Evolutionary conservation across 805 yeast species (phyloP), one percentile per base, ranked within the genome.

Genomic region (Tetrapisispora taiwanensis): DNA sequence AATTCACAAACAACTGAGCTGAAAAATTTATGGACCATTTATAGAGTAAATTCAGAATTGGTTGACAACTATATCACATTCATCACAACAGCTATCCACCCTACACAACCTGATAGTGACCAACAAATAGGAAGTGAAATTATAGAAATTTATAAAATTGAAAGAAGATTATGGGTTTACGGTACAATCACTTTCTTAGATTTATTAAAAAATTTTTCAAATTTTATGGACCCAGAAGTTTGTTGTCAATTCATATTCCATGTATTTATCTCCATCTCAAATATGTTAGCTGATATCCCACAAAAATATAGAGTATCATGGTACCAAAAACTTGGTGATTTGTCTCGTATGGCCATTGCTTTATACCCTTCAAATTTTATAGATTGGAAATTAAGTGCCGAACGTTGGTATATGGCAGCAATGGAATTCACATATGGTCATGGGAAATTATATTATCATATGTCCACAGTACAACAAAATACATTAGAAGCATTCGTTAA

Each of bases 331-430:
- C 64, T 86, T 42, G 95, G 95, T 30, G 95, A 86, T 59, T 66
- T 86, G 50, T 81, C 90, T 30, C 68, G 95, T 56, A 84, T 86
- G 88, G 90, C 94, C 10, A 84, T 86, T 52, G 92, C 94, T 0
- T 66, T 85, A 36, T 84, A 84, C 54, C 81, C 88, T 7, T 80
- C 88, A 1, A 75, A 82, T 41, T 81, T 76, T 57, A 83, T 84
- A 50, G 95, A 86, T 61, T 86, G 95, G 95, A 83, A 84, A 59
- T 62, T 79, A 17, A 75, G 86, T 46, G 82, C 94, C 1, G 88
- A 84, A 59, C 78, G 78, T 59, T 86, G 95, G 95, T 86, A 86
- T 55, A 70, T 76, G 22, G 70, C 77, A 24, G 79, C 94, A 3
- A 75, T 84, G 76, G 75, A 76, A 52, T 75, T 83, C 14, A 78